Percentiles rank a stretch among this genome's conserved stretches.
These are phyloP conservation scores for Nicotiana rustica DNA, from an alignment of 305 asterid species.

Conservation along the genomic window DNA sequence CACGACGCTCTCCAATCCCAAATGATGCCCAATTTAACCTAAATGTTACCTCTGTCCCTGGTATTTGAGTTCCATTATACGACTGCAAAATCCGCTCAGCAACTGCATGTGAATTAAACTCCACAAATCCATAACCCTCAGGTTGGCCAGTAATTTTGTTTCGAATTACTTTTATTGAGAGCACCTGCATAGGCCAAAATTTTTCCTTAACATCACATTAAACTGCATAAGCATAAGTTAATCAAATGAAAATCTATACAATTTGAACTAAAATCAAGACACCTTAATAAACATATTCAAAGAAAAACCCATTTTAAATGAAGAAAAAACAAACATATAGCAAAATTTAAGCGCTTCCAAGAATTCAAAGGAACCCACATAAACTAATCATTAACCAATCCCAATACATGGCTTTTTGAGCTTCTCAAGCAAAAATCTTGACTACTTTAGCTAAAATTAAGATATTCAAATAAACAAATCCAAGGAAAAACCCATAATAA, in stretches of 20 bases:
- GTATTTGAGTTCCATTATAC: constrained; percentile 91
- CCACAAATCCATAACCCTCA: constrained; percentile 96
- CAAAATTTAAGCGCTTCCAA: background rate
- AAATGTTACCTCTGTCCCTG: constrained; percentile 90
- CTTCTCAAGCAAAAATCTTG: background rate
- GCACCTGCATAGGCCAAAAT: constrained; percentile 60
- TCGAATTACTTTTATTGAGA: constrained; percentile 85
- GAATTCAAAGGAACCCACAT: constrained; percentile 18
- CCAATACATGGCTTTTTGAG: background rate
- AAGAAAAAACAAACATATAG: too few species aligned
- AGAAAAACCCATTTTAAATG: too few species aligned
- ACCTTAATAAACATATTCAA: too few species aligned
- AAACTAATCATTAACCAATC: background rate
- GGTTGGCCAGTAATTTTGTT: constrained; percentile 91
- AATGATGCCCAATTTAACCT: constrained; percentile 98
- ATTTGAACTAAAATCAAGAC: too few species aligned
- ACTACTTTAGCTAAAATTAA: background rate
- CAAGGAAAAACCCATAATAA: background rate
- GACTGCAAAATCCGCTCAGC: constrained; percentile 87
- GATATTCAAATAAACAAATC: background rate
- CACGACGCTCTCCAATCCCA: constrained; percentile 89
- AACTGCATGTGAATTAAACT: constrained; percentile 75
- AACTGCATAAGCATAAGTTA: background rate
- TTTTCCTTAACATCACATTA: constrained; percentile 32
- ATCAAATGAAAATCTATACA: too few species aligned